These are phyloP conservation scores for Lentinula aciculospora DNA, from an alignment of 768 basidiomycete genomes.

Conservation along the genomic window DNA sequence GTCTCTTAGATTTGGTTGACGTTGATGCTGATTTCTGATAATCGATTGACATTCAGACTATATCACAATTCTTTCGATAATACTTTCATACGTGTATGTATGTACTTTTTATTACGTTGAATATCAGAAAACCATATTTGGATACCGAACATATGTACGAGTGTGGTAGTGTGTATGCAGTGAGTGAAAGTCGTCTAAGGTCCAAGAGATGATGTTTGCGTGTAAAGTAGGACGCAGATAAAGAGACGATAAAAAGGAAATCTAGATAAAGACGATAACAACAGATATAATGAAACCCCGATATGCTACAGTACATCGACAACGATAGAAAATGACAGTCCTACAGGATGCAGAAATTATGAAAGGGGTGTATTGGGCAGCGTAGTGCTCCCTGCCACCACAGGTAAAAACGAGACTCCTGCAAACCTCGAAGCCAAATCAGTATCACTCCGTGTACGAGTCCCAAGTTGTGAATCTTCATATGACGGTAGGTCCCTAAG, in stretches of 20 bases:
- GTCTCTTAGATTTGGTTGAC: conserved; percentile 60
- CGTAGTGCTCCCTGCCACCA: background rate
- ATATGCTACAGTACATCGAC: background rate
- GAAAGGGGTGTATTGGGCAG: background rate
- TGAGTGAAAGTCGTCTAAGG: background rate
- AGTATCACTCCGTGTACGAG: background rate
- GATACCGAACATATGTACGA: background rate
- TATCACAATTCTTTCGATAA: too few species aligned
- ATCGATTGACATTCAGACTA: too few species aligned
- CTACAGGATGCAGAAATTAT: background rate
- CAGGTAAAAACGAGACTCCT: background rate
- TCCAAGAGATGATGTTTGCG: too few species aligned
- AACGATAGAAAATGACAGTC: background rate
- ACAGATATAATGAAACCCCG: background rate
- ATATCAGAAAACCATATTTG: background rate
- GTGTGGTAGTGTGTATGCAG: background rate
- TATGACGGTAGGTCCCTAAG: conserved; percentile 82
- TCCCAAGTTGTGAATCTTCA: conserved; percentile 48
- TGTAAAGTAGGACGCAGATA: background rate
- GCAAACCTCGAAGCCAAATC: conserved; percentile 1
- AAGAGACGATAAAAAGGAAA: background rate
- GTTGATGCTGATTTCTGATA: background rate
- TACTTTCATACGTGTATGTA: background rate
- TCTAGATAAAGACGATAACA: background rate
- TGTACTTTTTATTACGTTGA: background rate